Evolutionary conservation across 2,329 filamentous ascomycete species (phyloP).

Genomic region (Xenosphaeropsis pyriputrescens): DNA sequence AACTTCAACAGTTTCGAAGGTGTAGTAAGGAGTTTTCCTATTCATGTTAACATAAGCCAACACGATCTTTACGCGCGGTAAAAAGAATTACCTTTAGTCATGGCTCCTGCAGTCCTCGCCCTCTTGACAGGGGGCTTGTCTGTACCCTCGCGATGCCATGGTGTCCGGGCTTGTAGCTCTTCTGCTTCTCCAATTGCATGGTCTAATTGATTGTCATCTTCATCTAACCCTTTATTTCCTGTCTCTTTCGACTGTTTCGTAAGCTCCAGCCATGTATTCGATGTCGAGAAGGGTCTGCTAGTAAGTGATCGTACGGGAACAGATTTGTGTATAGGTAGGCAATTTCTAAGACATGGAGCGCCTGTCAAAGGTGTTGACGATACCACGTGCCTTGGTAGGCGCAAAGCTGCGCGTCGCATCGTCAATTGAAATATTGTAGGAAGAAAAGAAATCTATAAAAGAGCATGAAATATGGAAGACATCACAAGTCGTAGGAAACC

Average conservation of each 20-base stretch:
- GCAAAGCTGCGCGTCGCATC: too few relatives aligned
- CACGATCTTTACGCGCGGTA: neutral
- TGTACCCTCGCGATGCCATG: conserved; percentile 51
- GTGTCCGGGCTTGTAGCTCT: conserved; percentile 41
- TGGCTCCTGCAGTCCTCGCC: conserved; percentile 30
- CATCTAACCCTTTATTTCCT: conserved; percentile 12
- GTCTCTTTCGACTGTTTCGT: conserved; percentile 6
- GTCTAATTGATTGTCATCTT: conserved; percentile 21
- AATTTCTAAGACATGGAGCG: too few relatives aligned
- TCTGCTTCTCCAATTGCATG: conserved; percentile 25
- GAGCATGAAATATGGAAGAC: too few relatives aligned
- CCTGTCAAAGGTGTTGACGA: too few relatives aligned
- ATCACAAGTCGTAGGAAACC: too few relatives aligned
- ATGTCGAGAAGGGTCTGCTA: too few relatives aligned
- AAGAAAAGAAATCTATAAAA: too few relatives aligned
- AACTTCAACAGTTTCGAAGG: conserved; percentile 70
- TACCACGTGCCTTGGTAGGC: too few relatives aligned
- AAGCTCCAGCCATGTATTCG: neutral
- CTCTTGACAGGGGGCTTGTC: conserved; percentile 38
- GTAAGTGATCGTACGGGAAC: too few relatives aligned
- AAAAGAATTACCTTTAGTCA: conserved; percentile 42
- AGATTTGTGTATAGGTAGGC: too few relatives aligned
- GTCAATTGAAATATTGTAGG: too few relatives aligned
- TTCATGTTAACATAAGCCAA: neutral
- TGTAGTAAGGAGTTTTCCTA: conserved; percentile 67